Evolutionary conservation across 208 protist species (phyloP).

Genomic region (Leishmania guyanensis): DNA sequence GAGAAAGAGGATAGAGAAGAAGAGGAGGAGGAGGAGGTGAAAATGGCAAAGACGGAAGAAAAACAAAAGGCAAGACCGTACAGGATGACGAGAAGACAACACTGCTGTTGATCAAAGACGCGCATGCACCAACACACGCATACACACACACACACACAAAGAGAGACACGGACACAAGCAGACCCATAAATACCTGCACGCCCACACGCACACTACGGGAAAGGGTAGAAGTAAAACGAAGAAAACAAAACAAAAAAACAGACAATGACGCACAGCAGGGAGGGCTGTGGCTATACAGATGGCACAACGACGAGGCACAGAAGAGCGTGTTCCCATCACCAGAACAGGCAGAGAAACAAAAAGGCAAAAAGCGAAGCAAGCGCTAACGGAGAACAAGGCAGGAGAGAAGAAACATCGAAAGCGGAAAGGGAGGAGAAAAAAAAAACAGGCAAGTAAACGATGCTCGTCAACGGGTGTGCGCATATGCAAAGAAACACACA

Average conservation of each 20-base stretch:
- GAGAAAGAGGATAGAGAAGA: not conserved
- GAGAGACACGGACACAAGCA: not conserved
- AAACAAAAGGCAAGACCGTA: not conserved
- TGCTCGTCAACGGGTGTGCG: not conserved
- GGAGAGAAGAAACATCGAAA: not conserved
- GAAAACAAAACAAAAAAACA: not conserved
- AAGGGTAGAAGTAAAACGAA: not conserved
- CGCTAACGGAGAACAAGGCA: not conserved
- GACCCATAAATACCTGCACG: not conserved
- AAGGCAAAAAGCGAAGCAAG: not conserved
- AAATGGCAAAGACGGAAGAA: not conserved
- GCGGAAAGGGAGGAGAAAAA: not conserved
- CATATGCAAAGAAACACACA: not conserved
- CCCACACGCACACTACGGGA: not conserved
- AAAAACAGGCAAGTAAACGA: not conserved
- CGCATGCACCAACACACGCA: not conserved
- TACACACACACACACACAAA: constrained; percentile 5
- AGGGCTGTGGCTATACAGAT: not conserved
- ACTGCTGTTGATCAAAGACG: not conserved
- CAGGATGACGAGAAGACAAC: not conserved
- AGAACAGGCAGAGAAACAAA: not conserved
- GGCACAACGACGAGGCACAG: not conserved
- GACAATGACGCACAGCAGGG: not conserved
- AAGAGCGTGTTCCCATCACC: not conserved
- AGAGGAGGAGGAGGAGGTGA: not conserved